These are phyloP conservation scores for Mycena alexandri DNA, from an alignment of 768 basidiomycete genomes.

Conservation along the genomic window DNA sequence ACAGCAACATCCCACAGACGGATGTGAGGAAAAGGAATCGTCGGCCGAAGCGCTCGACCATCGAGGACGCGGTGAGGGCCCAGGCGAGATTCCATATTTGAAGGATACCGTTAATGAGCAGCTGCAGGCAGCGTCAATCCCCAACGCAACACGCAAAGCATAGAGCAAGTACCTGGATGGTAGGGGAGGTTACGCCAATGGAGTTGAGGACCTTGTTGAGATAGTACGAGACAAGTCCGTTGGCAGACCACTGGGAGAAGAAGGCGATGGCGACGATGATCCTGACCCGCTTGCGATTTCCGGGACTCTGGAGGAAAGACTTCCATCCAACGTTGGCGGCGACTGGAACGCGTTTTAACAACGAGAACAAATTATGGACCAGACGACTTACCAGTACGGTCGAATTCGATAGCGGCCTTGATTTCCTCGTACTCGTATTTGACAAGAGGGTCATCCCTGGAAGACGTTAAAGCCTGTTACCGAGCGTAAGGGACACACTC, in stretches of 20 bases:
- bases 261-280: constrained; percentile 84
- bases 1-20: constrained; percentile 68
- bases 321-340: constrained; percentile 75
- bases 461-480: not conserved
- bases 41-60: constrained; percentile 77
- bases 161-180: constrained; percentile 56
- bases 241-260: constrained; percentile 91
- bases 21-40: constrained; percentile 79
- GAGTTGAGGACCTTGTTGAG: constrained; percentile 78
- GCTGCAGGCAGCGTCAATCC: constrained; percentile 48
- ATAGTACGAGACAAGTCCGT: constrained; percentile 88
- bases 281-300: constrained; percentile 81
- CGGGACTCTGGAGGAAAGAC: constrained; percentile 72
- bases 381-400: constrained; percentile 55
- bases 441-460: constrained; percentile 73
- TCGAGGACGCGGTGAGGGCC: constrained; percentile 67
- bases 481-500: constrained; percentile 32
- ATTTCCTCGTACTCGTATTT: constrained; percentile 86
- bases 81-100: constrained; percentile 85
- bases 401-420: constrained; percentile 79
- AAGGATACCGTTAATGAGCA: constrained; percentile 88
- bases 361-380: not conserved
- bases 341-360: constrained; percentile 44
- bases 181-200: constrained; percentile 73
- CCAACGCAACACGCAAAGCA: constrained; percentile 16